phyloP scores from a whole-genome alignment of 306 rosid genomes.

The Dalbergia cultrata region DNA sequence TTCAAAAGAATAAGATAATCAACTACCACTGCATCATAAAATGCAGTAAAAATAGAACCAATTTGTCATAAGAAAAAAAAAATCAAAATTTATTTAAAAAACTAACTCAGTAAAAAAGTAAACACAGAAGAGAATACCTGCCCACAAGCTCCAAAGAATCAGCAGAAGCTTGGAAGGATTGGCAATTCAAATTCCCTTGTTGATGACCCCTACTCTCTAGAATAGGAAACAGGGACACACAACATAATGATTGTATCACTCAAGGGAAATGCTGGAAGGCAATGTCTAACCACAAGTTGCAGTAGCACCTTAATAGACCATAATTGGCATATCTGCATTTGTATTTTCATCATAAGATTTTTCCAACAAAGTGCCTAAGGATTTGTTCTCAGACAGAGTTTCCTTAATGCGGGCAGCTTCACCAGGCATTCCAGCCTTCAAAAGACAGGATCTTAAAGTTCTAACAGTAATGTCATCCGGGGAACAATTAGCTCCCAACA shows the following conservation, averaged over 20 bases:
- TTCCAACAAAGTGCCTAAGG: constrained; percentile 32
- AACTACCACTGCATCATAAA: not conserved
- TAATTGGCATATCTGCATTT: constrained; percentile 57
- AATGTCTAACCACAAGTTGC: constrained; percentile 10
- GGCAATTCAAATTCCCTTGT: constrained; percentile 23
- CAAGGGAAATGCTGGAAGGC: constrained; percentile 32
- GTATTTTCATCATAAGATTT: constrained; percentile 41
- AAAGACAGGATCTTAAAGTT: constrained; percentile 75
- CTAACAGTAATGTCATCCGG: constrained; percentile 75
- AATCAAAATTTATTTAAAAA: constrained; percentile 19
- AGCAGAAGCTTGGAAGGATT: constrained; percentile 28
- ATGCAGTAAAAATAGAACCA: not conserved
- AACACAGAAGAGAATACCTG: constrained; percentile 14
- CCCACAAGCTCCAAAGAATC: constrained; percentile 23
- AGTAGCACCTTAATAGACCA: constrained; percentile 49
- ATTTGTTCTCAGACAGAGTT: constrained; percentile 51
- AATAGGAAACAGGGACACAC: not conserved
- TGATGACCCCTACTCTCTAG: constrained; percentile 14
- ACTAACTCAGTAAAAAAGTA: not conserved
- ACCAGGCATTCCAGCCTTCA: constrained; percentile 87
- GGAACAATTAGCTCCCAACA: constrained; percentile 72
- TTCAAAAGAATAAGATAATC: constrained; percentile 11
- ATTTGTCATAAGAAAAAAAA: not conserved
- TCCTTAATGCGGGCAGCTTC: constrained; percentile 69
- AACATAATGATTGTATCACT: constrained; percentile 40